These are phyloP conservation scores for Saccharomycopsis sp. DNA, from an alignment of 805 yeast genomes.

Conservation along the genomic window DNA sequence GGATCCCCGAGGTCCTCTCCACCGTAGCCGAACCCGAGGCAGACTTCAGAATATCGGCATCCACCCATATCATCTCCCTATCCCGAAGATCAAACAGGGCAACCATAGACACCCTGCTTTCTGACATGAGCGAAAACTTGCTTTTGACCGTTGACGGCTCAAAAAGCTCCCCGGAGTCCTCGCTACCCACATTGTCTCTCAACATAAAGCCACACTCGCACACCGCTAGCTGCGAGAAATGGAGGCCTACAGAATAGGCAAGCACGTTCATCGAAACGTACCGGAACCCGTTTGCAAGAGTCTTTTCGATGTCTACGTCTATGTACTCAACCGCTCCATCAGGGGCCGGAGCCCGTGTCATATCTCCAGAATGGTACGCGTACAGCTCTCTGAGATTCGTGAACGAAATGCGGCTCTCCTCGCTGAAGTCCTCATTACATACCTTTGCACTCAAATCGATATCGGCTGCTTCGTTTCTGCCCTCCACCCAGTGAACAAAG, in stretches of 20 bases:
- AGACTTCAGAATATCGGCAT: neutral
- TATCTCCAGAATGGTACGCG: neutral
- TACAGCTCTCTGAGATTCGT: neutral
- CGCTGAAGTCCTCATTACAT: neutral
- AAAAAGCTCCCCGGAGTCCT: neutral
- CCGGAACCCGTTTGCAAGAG: neutral
- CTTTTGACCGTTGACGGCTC: neutral
- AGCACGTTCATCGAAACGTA: neutral
- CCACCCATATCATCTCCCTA: neutral
- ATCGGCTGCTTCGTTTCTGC: neutral
- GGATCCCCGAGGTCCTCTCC: neutral
- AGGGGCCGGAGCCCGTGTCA: neutral
- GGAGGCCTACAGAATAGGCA: neutral
- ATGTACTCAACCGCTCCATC: neutral
- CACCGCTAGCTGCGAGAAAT: neutral
- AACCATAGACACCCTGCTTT: neutral
- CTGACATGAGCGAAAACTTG: neutral
- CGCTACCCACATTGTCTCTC: neutral
- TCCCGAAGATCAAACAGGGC: neutral
- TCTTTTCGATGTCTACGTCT: neutral
- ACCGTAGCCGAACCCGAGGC: neutral
- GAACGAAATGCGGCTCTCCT: neutral
- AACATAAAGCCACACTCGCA: constrained; percentile 1
- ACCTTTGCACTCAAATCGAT: neutral
- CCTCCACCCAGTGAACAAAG: neutral